Evolutionary conservation across 139 green algal species (phyloP), one percentile per base, ranked within the genome.

Genomic region (Coccomyxa sp.): DNA sequence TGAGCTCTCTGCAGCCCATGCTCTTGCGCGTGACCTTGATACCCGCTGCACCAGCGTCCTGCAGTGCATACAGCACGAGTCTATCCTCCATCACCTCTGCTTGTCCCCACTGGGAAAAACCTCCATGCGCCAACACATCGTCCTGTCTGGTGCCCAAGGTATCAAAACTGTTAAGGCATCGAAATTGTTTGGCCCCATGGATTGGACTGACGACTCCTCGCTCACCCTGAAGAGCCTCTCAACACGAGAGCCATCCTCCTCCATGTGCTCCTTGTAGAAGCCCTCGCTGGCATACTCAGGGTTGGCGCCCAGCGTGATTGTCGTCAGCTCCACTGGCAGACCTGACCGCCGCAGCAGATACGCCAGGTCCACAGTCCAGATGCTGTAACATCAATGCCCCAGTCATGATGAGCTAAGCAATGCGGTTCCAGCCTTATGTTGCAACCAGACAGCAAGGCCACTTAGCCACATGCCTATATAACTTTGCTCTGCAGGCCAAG

Each of bases 351-450:
- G 85, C 55, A 98, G 83, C 39, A 98, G 86, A 81, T 96, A 88
- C 0, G 95, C 95, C 24, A 98, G 82, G 84, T 98, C 95, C 8
- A 98, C 85, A 0, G 93, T 98, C 95, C 95, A 98, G 2, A 98
- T 88, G 76, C 93, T 97, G 83, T 73, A 76, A n/a, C n/a, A n/a
- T n/a, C n/a, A n/a, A n/a, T n/a, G n/a, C n/a, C n/a, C n/a, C n/a
- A n/a, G n/a, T n/a, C n/a, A n/a, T n/a, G n/a, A n/a, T n/a, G n/a
- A n/a, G n/a, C n/a, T n/a, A n/a, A n/a, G n/a, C n/a, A n/a, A n/a
- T n/a, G n/a, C n/a, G n/a, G n/a, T n/a, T n/a, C n/a, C n/a, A n/a
- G n/a, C n/a, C n/a, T n/a, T n/a, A n/a, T n/a, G n/a, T n/a, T n/a
- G n/a, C n/a, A n/a, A n/a, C n/a, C n/a, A n/a, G n/a, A n/a, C n/a